Conservation (phyloP, 1,139 yeast genomes). For the Suhomyces maxii region DNA sequence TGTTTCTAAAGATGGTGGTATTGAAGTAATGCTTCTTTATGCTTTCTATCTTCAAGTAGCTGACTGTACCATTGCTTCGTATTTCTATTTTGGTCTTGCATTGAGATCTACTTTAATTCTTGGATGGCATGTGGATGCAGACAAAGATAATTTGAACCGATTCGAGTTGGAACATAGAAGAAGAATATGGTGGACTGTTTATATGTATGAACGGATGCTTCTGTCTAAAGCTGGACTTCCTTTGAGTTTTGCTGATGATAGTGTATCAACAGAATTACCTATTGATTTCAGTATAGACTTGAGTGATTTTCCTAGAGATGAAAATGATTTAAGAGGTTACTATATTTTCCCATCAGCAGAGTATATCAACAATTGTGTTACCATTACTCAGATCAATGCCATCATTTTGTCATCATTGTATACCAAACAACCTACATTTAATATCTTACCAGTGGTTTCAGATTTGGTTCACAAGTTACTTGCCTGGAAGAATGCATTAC, state of each 20-base stretch:
- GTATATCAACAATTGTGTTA: slow-evolving; percentile 74
- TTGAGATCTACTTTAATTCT: slow-evolving; percentile 69
- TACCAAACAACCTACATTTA: slow-evolving; percentile 73
- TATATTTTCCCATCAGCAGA: slow-evolving; percentile 82
- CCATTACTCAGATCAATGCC: slow-evolving; percentile 79
- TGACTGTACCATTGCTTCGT: slow-evolving; percentile 80
- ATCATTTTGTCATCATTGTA: slow-evolving; percentile 69
- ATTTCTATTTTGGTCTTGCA: slow-evolving; percentile 78
- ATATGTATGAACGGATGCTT: slow-evolving; percentile 84
- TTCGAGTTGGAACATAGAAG: slow-evolving; percentile 78
- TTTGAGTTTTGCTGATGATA: slow-evolving; percentile 72
- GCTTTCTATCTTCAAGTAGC: slow-evolving; percentile 85
- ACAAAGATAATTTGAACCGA: slow-evolving; percentile 59
- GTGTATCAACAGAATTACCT: slow-evolving; percentile 75
- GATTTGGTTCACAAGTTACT: slow-evolving; percentile 68
- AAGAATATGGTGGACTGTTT: slow-evolving; percentile 89
- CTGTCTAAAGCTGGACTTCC: slow-evolving; percentile 87
- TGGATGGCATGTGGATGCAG: slow-evolving; percentile 86
- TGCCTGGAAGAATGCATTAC: slow-evolving; percentile 69
- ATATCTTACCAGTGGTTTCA: slow-evolving; percentile 72
- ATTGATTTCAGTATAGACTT: slow-evolving; percentile 63
- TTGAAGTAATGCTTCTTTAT: slow-evolving; percentile 74
- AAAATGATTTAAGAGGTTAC: slow-evolving; percentile 47
- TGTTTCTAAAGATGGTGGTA: slow-evolving; percentile 75
- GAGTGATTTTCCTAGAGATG: slow-evolving; percentile 56